phyloP scores from a whole-genome alignment of 2,329 filamentous ascomycete species.

The Hypomyces rosellus region DNA sequence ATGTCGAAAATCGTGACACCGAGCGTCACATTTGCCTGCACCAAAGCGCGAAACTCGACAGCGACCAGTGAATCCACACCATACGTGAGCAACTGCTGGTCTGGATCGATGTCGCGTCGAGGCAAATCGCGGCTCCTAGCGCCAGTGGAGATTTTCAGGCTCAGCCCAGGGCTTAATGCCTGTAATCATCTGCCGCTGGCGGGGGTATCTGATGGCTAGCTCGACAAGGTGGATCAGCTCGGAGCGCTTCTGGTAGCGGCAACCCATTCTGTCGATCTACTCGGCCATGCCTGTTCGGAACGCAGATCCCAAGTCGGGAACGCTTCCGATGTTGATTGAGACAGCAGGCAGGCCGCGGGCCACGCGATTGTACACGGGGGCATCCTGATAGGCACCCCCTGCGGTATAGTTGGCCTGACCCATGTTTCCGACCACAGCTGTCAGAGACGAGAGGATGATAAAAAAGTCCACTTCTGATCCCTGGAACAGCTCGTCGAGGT shows the following conservation, averaged over 20 bases:
- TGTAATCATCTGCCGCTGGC: too few species aligned
- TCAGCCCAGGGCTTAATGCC: too few species aligned
- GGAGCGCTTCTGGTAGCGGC: too few species aligned
- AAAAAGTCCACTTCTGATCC: background rate
- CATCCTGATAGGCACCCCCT: background rate
- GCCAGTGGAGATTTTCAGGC: too few species aligned
- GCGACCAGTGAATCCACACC: constrained; percentile 4
- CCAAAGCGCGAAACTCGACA: background rate
- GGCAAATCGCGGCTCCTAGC: too few species aligned
- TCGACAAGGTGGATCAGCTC: too few species aligned
- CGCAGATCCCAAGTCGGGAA: background rate
- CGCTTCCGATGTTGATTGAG: constrained; percentile 1
- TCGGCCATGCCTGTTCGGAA: background rate
- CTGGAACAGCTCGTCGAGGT: background rate
- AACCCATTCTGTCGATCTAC: too few species aligned
- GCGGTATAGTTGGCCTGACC: constrained; percentile 2
- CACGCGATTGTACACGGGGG: background rate
- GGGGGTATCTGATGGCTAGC: too few species aligned
- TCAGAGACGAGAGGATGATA: background rate
- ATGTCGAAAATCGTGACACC: constrained; percentile 2
- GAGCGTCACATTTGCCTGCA: background rate
- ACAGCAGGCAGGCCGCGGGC: background rate
- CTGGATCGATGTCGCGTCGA: background rate
- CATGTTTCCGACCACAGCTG: background rate
- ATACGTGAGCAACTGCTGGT: background rate